Base-by-base conservation (phyloP, 352 stramenopile species). In the Phytophthora europaea region DNA sequence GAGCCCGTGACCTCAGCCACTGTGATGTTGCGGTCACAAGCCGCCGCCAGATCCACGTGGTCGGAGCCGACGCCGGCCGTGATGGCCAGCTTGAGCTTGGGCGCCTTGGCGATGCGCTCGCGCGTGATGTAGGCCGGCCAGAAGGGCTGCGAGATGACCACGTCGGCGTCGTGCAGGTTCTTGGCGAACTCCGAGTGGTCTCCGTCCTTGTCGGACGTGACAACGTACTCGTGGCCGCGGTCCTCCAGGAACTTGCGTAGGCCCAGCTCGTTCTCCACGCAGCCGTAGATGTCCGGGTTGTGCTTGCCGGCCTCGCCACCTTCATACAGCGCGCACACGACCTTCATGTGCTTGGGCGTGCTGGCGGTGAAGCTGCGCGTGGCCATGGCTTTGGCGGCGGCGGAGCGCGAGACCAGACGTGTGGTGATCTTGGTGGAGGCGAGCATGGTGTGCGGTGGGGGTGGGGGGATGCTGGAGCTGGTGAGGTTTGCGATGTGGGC, bases 111-210 rank as follows among this genome's bases (percentile, higher is more conserved):
- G 56, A 84, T 78, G 38, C 79, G 73, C 31, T 84, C 79, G 28
- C 65, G 65, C 2, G 79, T 84, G 45, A 85, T 77, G 76, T 85
- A 85, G n/a, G 79, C 79, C 3, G 79, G 79, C 73, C 75, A 84
- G 67, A 85, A 85, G n/a, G 79, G 79, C 70, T 83, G 76, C 50
- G 79, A 84, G 73, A 85, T 84, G 64, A 84, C 76, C 58, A 84
- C 71, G 58, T 85, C 76, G 34, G 79, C 76, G 40, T 82, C 70
- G 59, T 64, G 72, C 61, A 85, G 55, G 55, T 85, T 16, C 22
- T 65, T 62, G n/a, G 70, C 76, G 65, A 85, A 85, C 71, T 76
- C 70, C 47, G 76, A 84, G 50, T 82, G 20, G 40, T 79, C 75
- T 56, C 79, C 79, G 61, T 85, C 79, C 75, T 85, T 85, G 67